Conservation (phyloP, 257 asterid species). For the Solanum medicagineum region DNA sequence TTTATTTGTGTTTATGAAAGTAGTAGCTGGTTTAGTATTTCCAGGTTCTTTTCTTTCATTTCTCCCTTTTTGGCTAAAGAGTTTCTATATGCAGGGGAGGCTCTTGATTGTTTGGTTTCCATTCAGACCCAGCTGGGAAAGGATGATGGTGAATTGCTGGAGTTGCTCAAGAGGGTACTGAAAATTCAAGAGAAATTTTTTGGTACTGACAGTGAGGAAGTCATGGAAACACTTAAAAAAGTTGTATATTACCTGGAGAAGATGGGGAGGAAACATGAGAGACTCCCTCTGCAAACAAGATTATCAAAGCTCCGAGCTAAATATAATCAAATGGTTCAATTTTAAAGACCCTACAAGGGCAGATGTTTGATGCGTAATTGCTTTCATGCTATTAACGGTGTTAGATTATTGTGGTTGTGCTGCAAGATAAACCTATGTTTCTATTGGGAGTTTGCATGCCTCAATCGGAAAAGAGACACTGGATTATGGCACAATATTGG, state of each 20-base stretch:
- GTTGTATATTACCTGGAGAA: constrained; percentile 52
- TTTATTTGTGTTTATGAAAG: not conserved
- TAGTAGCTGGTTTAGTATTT: not conserved
- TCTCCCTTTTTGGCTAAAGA: not conserved
- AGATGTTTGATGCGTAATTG: not conserved
- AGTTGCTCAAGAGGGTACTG: constrained; percentile 62
- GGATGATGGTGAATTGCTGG: constrained; percentile 44
- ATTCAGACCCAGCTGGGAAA: constrained; percentile 51
- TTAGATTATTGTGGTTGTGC: not conserved
- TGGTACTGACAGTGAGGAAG: constrained; percentile 67
- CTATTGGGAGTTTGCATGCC: not conserved
- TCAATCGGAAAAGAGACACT: not conserved
- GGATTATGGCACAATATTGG: not conserved
- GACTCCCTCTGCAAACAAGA: constrained; percentile 57
- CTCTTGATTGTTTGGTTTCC: constrained; percentile 89
- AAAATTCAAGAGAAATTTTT: constrained; percentile 68
- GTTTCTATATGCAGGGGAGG: constrained; percentile 55
- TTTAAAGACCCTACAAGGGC: constrained; percentile 4
- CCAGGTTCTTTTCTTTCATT: not conserved
- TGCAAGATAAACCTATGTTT: not conserved
- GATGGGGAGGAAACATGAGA: constrained; percentile 59
- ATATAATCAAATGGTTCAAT: constrained; percentile 30
- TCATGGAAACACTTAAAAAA: constrained; percentile 64
- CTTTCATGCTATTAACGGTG: not conserved
- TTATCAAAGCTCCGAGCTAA: constrained; percentile 45